These are phyloP conservation scores for Septoria petroselini DNA, from an alignment of 2,329 filamentous ascomycete genomes.

Conservation along the genomic window DNA sequence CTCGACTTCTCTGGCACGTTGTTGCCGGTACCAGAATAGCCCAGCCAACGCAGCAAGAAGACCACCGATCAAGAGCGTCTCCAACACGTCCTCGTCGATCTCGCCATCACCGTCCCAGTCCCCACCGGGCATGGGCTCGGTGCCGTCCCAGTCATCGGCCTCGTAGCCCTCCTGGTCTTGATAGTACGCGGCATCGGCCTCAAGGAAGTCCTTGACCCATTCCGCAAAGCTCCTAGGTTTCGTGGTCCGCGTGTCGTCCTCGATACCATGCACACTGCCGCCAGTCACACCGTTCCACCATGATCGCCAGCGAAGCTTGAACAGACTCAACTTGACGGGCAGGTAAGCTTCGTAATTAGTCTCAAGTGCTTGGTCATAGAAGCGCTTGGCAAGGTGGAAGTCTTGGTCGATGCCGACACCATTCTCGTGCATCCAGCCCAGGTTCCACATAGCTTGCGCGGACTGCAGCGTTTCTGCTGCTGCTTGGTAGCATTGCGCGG, in stretches of 20 bases:
- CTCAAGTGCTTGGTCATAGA: constrained; percentile 88
- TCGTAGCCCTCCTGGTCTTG: constrained; percentile 49
- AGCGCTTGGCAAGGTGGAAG: constrained; percentile 93
- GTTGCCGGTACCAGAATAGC: constrained; percentile 77
- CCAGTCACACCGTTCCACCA: constrained; percentile 93
- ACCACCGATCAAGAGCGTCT: constrained; percentile 78
- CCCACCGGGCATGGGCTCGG: constrained; percentile 50
- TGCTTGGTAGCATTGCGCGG: constrained; percentile 86
- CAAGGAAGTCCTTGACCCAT: constrained; percentile 83
- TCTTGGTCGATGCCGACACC: constrained; percentile 89
- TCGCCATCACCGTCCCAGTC: constrained; percentile 60
- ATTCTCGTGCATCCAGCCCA: constrained; percentile 99
- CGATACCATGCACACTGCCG: constrained; percentile 87
- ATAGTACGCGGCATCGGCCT: constrained; percentile 48
- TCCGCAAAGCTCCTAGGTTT: constrained; percentile 59
- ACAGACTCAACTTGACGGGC: constrained; percentile 80
- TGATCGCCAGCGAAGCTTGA: constrained; percentile 79
- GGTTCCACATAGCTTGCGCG: constrained; percentile 92
- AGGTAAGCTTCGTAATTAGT: constrained; percentile 90
- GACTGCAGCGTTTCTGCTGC: constrained; percentile 89
- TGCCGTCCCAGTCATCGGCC: constrained; percentile 43
- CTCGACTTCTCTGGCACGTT: constrained; percentile 54
- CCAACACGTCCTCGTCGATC: constrained; percentile 71
- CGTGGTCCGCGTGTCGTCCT: constrained; percentile 59
- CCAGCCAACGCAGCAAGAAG: constrained; percentile 71